Evolutionary conservation across 2,329 filamentous ascomycete species (phyloP), one percentile per base, ranked within the genome.

Genomic region (Fusarium sp.): DNA sequence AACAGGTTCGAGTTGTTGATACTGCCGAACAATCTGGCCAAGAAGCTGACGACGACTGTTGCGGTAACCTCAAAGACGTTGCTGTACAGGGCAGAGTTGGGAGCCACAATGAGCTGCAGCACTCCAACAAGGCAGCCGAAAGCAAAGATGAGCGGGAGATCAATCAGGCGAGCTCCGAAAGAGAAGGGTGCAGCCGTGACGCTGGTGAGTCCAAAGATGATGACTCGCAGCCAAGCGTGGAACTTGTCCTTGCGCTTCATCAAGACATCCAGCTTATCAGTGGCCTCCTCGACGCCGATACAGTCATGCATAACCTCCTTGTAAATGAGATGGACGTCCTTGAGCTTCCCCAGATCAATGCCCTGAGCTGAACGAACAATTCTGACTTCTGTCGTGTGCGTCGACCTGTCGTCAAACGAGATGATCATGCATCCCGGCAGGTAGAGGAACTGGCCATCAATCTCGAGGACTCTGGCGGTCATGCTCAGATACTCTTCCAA

Each of bases 351-450:
- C 1, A 92, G 84, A 77, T 92, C 89, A 39, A 92, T 85, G 5
- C 88, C 89, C 74, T 91, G 89, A 1, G 81, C 80, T 0, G 87
- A 86, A 14, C 90, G 87, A 6, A 93, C 90, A 32, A 93, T 89
- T 72, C 91, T 89, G 68, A 93, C 90, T 76, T 92, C 91, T 18
- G 90, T 91, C 1, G 91, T 93, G 72, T 92, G 91, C 0, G 90
- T 91, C 0, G 87, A 84, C 59, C 81, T 83, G 76, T 95, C 93
- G 79, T 94, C 95, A 78, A 98, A 98, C 0, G 94, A 96, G 76
- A 97, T 92, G 67, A 98, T 93, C 95, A 98, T 98, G 78, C 94
- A 97, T 6, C 94, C 94, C 0, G 95, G 95, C 41, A 98, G 89
- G 78, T 98, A 98, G 30, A 98, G 85, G 77, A 97, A 98, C 77